These are phyloP conservation scores for Logfia minima DNA, from an alignment of 129 eudicot species.

Conservation along the genomic window DNA sequence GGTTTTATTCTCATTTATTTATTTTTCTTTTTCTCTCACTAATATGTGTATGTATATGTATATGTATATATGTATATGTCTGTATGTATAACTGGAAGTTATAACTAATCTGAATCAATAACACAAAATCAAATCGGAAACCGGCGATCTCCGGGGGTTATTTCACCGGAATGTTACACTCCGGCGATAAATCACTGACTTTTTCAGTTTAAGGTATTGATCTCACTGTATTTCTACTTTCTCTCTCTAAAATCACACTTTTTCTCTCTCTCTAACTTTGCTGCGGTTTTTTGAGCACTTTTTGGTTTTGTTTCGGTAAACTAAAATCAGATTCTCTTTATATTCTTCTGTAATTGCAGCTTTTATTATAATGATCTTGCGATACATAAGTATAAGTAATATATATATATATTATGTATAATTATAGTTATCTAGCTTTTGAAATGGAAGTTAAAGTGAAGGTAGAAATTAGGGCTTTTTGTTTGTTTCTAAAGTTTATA, in stretches of 20 bases:
- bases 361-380: not conserved
- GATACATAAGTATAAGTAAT: not conserved
- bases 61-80: not conserved
- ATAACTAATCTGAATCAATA: slow-evolving; percentile 6
- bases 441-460: not conserved
- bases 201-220: not conserved
- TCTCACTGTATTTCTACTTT: not conserved
- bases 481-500: not conserved
- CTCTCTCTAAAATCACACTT: not conserved
- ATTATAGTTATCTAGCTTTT: not conserved
- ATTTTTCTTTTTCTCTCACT: not conserved
- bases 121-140: not conserved
- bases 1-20: not conserved
- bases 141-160: not conserved
- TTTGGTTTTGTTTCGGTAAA: not conserved
- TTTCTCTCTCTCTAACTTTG: not conserved
- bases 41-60: not conserved
- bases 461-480: not conserved
- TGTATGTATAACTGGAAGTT: not conserved
- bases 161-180: slow-evolving; percentile 13
- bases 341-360: slow-evolving; percentile 11
- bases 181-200: not conserved
- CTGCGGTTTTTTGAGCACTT: not conserved
- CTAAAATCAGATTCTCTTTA: slow-evolving; percentile 1
- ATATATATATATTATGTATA: not conserved